Conservation (phyloP, 2,329 filamentous ascomycete species). For the Metarhizium sp. region DNA sequence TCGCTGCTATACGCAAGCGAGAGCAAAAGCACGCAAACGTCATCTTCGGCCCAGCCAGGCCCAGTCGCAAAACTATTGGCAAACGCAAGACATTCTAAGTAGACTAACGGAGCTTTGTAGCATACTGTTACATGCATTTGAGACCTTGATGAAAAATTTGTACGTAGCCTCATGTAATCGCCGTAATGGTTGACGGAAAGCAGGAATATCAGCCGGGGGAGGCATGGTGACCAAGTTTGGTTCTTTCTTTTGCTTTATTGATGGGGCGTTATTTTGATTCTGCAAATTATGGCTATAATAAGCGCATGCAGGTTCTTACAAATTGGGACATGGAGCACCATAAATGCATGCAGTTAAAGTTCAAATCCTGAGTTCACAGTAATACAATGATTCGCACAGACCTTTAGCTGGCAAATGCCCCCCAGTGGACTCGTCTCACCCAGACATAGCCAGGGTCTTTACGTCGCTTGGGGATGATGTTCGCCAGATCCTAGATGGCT, state of each 20-base stretch:
- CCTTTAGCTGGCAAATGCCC: not conserved
- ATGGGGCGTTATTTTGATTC: not conserved
- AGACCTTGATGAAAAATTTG: not conserved
- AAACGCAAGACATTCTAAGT: conserved; percentile 1
- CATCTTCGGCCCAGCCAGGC: not conserved
- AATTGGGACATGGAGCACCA: not conserved
- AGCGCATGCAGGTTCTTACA: not conserved
- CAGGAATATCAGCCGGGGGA: not conserved
- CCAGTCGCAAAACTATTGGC: conserved; percentile 5
- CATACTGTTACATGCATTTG: not conserved
- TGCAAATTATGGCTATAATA: not conserved
- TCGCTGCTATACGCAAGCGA: not conserved
- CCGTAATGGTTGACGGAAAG: not conserved
- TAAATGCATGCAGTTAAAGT: not conserved
- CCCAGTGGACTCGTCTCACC: not conserved
- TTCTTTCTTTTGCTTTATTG: not conserved
- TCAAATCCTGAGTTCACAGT: not conserved
- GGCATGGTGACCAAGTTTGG: not conserved
- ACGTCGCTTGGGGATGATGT: no score
- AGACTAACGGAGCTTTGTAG: not conserved
- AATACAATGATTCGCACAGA: not conserved
- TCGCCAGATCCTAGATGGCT: no score
- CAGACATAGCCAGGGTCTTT: not conserved
- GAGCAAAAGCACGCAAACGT: not conserved
- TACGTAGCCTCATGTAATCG: not conserved